These are phyloP conservation scores for Terfezia boudieri DNA, from an alignment of 495 filamentous ascomycete species.

Conservation along the genomic window DNA sequence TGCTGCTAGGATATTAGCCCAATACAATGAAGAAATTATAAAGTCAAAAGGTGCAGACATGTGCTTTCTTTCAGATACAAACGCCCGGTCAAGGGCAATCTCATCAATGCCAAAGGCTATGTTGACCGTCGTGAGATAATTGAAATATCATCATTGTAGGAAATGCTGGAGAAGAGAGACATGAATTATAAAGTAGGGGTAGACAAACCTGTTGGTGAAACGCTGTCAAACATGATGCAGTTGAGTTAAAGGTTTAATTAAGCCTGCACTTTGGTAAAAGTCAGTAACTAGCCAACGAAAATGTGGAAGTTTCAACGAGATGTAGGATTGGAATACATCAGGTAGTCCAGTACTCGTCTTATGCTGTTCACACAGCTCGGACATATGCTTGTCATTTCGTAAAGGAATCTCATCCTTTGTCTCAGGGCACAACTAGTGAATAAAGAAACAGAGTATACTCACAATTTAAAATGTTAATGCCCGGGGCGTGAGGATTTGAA, in stretches of 20 bases:
- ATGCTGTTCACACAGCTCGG: slow-evolving; percentile 36
- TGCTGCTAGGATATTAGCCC: no score
- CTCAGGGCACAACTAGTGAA: neutral
- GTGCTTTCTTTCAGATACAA: slow-evolving; percentile 25
- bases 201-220: neutral
- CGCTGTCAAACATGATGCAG: slow-evolving; percentile 1
- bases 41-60: slow-evolving; percentile 3
- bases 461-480: no score
- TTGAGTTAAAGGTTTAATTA: neutral
- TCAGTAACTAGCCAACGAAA: slow-evolving; percentile 1
- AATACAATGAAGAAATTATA: neutral
- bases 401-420: slow-evolving; percentile 41
- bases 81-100: slow-evolving; percentile 77
- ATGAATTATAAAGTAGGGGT: neutral
- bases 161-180: slow-evolving; percentile 3
- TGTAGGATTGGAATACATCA: slow-evolving; percentile 20
- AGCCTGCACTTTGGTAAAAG: slow-evolving; percentile 1
- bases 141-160: slow-evolving; percentile 49
- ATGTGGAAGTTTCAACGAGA: slow-evolving; percentile 19
- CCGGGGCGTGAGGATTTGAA: no score
- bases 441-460: neutral
- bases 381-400: slow-evolving; percentile 75
- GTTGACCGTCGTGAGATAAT: slow-evolving; percentile 96
- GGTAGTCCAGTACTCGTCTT: slow-evolving; percentile 36
- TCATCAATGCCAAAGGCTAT: slow-evolving; percentile 83